A percentile compares a stretch with the other conserved stretches of the same genome.
phyloP scores from a whole-genome alignment of 2,329 filamentous ascomycete genomes.

The Drechslerella coelobrocha region DNA sequence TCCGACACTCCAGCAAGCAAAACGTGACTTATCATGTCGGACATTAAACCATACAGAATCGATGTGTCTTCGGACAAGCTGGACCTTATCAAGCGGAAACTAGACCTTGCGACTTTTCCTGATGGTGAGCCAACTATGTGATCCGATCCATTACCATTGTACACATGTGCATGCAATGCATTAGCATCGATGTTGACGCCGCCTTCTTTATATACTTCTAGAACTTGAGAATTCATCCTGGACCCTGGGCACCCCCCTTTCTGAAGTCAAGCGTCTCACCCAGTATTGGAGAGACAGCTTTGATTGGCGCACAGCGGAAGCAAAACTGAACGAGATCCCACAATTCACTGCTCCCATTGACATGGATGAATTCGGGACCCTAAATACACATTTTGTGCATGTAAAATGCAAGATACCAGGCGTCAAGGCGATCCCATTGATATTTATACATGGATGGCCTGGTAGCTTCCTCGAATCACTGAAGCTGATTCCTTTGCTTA shows the following conservation, averaged over 20 bases:
- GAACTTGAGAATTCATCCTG: conserved; percentile 29
- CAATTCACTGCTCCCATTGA: conserved; percentile 55
- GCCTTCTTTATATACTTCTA: background rate
- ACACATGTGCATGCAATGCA: too few relatives aligned
- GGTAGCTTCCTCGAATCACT: conserved; percentile 59
- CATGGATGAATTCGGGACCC: conserved; percentile 35
- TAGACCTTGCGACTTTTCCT: conserved; percentile 29
- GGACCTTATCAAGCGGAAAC: conserved; percentile 33
- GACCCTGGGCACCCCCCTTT: conserved; percentile 34
- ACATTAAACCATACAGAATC: conserved; percentile 33
- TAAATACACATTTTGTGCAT: conserved; percentile 56
- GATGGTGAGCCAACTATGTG: conserved; percentile 16
- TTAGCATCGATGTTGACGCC: too few relatives aligned
- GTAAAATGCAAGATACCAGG: conserved; percentile 52
- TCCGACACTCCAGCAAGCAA: background rate
- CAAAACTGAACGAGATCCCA: conserved; percentile 55
- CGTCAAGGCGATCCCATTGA: conserved; percentile 58
- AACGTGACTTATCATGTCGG: conserved; percentile 12
- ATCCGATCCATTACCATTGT: background rate
- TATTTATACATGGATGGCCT: conserved; percentile 61
- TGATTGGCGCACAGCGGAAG: conserved; percentile 55
- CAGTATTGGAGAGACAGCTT: conserved; percentile 56
- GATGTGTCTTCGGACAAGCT: conserved; percentile 27
- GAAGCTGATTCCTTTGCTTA: conserved; percentile 32
- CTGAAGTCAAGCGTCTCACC: conserved; percentile 25